phyloP scores from a whole-genome alignment of 2,329 filamentous ascomycete genomes.

The Phaeosphaeria sp. region DNA sequence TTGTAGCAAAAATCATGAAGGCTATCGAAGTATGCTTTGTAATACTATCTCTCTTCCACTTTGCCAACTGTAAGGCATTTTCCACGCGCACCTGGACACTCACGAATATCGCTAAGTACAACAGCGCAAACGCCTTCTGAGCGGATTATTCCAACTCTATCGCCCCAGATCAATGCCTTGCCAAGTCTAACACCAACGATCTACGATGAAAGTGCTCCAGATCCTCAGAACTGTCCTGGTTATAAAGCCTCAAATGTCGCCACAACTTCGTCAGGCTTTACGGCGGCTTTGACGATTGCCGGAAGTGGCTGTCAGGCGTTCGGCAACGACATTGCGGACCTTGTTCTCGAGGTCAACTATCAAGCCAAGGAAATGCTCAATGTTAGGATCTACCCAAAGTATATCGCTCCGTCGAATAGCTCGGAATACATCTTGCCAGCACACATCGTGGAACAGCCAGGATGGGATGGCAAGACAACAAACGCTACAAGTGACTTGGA shows the following conservation, averaged over 20 bases:
- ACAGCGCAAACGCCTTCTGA: too few relatives aligned
- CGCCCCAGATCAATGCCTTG: too few relatives aligned
- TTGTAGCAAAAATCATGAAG: too few relatives aligned
- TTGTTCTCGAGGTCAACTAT: constrained; percentile 64
- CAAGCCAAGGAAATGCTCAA: constrained; percentile 51
- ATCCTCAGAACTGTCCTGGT: constrained; percentile 63
- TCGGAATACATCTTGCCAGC: constrained; percentile 17
- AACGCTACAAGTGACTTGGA: constrained; percentile 14
- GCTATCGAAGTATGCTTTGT: too few relatives aligned
- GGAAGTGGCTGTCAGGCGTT: constrained; percentile 67
- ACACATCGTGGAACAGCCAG: constrained; percentile 16
- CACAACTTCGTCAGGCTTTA: constrained; percentile 60
- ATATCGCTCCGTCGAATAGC: constrained; percentile 18
- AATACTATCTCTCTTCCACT: too few relatives aligned
- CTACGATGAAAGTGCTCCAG: constrained; percentile 18
- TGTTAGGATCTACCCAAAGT: constrained; percentile 20
- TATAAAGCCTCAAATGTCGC: constrained; percentile 68
- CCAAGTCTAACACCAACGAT: constrained; percentile 23
- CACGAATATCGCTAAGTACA: too few relatives aligned
- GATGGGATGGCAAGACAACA: constrained; percentile 17
- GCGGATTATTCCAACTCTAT: too few relatives aligned
- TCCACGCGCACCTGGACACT: too few relatives aligned
- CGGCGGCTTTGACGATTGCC: constrained; percentile 70
- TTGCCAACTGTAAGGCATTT: too few relatives aligned
- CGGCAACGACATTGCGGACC: constrained; percentile 59